These are phyloP conservation scores for Chrysosphaeria jannelii DNA, from an alignment of 2,329 filamentous ascomycete species.

Conservation along the genomic window DNA sequence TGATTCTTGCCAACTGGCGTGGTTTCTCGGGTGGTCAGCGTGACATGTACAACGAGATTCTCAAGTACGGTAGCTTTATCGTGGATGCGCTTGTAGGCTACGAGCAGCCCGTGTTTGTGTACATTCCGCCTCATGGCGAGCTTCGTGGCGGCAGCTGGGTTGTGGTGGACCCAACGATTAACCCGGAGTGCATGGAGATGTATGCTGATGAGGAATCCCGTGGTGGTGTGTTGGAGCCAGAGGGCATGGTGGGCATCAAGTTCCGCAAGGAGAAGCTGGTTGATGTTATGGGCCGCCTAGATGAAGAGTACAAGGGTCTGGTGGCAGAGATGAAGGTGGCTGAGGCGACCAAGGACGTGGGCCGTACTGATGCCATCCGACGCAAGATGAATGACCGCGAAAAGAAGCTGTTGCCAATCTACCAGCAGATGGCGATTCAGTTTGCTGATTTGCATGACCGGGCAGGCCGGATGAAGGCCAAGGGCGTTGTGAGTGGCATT, in stretches of 20 bases:
- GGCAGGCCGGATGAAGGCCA: constrained; percentile 91
- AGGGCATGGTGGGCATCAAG: constrained; percentile 97
- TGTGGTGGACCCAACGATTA: constrained; percentile 95
- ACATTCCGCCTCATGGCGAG: constrained; percentile 90
- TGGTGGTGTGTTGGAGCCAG: constrained; percentile 88
- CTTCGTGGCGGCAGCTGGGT: constrained; percentile 98
- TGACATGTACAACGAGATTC: constrained; percentile 99
- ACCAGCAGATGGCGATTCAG: constrained; percentile 81
- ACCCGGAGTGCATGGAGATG: constrained; percentile 94
- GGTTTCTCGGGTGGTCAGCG: constrained; percentile 98
- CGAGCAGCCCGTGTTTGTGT: constrained; percentile 95
- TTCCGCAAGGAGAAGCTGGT: constrained; percentile 94
- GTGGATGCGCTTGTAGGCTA: constrained; percentile 95
- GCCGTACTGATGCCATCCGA: constrained; percentile 60
- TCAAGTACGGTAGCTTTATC: constrained; percentile 98
- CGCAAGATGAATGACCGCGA: constrained; percentile 60
- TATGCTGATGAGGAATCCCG: constrained; percentile 88
- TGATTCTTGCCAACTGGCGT: constrained; percentile 99
- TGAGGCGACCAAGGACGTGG: constrained; percentile 42
- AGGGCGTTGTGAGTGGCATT: constrained; percentile 64
- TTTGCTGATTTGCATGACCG: constrained; percentile 95
- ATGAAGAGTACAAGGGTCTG: constrained; percentile 55
- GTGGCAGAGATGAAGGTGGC: constrained; percentile 21
- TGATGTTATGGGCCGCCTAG: constrained; percentile 85
- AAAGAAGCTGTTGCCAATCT: constrained; percentile 69